These are phyloP conservation scores for Aaosphaeria arxii DNA, from an alignment of 2,329 filamentous ascomycete genomes.

Conservation along the genomic window DNA sequence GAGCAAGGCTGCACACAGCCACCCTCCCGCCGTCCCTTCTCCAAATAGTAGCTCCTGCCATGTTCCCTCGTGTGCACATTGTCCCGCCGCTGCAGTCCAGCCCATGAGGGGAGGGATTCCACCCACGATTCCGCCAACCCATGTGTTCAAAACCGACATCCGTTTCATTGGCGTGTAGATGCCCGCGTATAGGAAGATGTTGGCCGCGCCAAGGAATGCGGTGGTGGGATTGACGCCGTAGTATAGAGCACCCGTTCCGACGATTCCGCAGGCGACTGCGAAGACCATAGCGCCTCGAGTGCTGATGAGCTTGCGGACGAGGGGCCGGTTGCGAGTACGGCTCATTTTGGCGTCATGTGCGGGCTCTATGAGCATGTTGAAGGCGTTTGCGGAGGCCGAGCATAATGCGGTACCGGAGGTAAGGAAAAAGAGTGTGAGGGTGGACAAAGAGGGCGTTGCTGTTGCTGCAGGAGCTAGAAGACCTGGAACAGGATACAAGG, in stretches of 20 bases:
- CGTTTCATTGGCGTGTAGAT: slow-evolving; percentile 92
- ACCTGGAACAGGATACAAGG: slow-evolving; percentile 86
- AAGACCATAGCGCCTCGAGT: slow-evolving; percentile 71
- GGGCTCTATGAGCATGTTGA: slow-evolving; percentile 97
- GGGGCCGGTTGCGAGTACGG: slow-evolving; percentile 83
- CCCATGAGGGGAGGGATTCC: slow-evolving; percentile 96
- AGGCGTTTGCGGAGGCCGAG: slow-evolving; percentile 84
- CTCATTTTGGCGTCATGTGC: slow-evolving; percentile 89
- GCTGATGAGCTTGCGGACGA: slow-evolving; percentile 78
- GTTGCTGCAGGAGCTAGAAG: slow-evolving; percentile 71
- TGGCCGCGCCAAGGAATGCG: slow-evolving; percentile 76
- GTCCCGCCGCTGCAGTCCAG: slow-evolving; percentile 91
- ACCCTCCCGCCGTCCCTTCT: slow-evolving; percentile 70
- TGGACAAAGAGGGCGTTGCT: slow-evolving; percentile 74
- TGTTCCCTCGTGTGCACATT: slow-evolving; percentile 63
- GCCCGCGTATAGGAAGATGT: slow-evolving; percentile 87
- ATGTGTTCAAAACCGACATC: slow-evolving; percentile 83
- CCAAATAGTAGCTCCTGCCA: slow-evolving; percentile 79
- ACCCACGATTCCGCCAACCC: slow-evolving; percentile 89
- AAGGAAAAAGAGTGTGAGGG: slow-evolving; percentile 87
- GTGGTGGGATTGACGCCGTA: slow-evolving; percentile 93
- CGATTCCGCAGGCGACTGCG: slow-evolving; percentile 67
- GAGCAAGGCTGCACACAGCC: slow-evolving; percentile 79
- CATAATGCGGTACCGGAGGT: slow-evolving; percentile 86
- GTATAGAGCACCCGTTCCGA: slow-evolving; percentile 73